Evolutionary conservation across 2,329 filamentous ascomycete genomes (phyloP).

Genomic region (Fusarium sp.): DNA sequence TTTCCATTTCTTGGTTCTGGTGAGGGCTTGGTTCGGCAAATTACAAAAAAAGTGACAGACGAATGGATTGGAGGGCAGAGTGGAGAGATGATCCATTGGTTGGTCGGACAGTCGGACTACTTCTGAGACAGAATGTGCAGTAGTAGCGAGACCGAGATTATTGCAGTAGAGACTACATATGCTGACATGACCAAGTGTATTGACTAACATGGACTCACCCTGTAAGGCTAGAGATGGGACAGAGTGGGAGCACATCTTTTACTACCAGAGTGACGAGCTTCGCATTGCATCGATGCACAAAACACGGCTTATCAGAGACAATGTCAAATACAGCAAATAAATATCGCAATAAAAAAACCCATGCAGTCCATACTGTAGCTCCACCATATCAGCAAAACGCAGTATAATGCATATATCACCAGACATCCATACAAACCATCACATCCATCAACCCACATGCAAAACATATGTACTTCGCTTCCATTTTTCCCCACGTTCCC

Average conservation of each 20-base stretch:
- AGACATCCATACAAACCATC: background rate
- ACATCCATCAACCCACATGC: conserved; percentile 18
- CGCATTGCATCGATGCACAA: background rate
- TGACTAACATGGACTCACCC: conserved; percentile 17
- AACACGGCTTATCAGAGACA: background rate
- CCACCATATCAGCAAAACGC: conserved; percentile 13
- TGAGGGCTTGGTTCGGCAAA: conserved; percentile 13
- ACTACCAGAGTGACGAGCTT: background rate
- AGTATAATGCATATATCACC: conserved; percentile 1
- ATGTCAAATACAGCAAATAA: background rate
- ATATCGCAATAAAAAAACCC: background rate
- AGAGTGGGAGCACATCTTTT: conserved; percentile 7
- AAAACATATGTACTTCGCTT: conserved; percentile 20
- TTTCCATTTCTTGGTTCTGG: conserved; percentile 4
- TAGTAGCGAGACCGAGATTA: background rate
- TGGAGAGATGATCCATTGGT: conserved; percentile 9
- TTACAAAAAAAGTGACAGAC: conserved; percentile 18
- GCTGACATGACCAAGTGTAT: conserved; percentile 27
- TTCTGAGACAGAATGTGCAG: conserved; percentile 19
- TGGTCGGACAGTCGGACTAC: background rate
- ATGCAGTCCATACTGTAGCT: background rate
- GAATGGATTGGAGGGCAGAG: background rate
- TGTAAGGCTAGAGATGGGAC: conserved; percentile 22
- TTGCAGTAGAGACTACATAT: background rate
- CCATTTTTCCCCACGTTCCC: conserved; percentile 14